Evolutionary conservation across 768 basidiomycete species (phyloP).

Genomic region (Calocera cornea): DNA sequence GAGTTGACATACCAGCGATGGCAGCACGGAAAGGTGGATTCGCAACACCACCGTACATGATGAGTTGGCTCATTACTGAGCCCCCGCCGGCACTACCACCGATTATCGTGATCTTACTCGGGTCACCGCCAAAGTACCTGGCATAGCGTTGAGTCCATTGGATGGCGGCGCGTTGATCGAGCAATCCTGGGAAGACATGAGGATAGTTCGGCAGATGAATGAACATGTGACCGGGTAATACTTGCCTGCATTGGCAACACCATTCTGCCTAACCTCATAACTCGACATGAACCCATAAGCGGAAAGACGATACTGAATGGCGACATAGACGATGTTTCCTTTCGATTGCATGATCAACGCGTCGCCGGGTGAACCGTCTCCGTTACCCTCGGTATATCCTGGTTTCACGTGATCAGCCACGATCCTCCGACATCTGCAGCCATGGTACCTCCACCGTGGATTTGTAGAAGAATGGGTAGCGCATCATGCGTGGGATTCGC

Average conservation of each 20-base stretch:
- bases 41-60: not conserved
- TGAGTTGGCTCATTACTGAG: conserved; percentile 23
- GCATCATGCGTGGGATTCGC: not conserved
- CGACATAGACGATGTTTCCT: not conserved
- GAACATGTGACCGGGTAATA: not conserved
- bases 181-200: conserved; percentile 21
- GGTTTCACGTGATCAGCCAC: not conserved
- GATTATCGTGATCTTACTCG: conserved; percentile 11
- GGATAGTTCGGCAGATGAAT: not conserved
- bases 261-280: not conserved
- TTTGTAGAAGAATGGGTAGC: not conserved
- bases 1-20: not conserved
- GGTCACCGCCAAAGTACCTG: conserved; percentile 17
- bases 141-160: conserved; percentile 30
- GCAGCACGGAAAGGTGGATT: not conserved
- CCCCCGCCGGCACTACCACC: conserved; percentile 34
- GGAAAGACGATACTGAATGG: not conserved
- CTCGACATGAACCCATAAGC: not conserved
- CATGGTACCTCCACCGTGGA: not conserved
- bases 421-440: no score
- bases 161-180: conserved; percentile 31
- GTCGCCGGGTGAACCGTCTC: not conserved
- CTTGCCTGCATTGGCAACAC: not conserved
- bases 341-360: not conserved
- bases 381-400: not conserved